Conservation (phyloP, 805 yeast genomes). For the Kodamaea laetipori region DNA sequence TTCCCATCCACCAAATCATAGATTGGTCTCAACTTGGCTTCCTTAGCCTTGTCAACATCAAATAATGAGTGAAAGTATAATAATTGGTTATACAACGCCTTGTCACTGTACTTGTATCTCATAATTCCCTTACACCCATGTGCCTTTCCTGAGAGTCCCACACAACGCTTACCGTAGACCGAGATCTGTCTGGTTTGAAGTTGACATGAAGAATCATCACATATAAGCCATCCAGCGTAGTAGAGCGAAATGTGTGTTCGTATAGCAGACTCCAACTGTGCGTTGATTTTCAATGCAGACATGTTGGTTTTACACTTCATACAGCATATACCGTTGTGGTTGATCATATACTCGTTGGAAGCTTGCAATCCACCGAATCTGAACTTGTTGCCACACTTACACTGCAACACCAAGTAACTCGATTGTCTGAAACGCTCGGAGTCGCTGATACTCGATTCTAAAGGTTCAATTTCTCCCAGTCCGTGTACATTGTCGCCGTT, state of each 20-base stretch:
- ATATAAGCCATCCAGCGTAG: slow-evolving; percentile 82
- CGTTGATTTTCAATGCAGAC: slow-evolving; percentile 54
- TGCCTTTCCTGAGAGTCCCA: slow-evolving; percentile 62
- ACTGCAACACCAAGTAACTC: slow-evolving; percentile 54
- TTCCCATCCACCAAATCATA: slow-evolving; percentile 34
- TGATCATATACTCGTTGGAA: slow-evolving; percentile 60
- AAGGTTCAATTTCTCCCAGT: slow-evolving; percentile 58
- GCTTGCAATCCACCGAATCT: slow-evolving; percentile 74
- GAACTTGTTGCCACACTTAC: slow-evolving; percentile 64
- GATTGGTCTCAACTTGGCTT: slow-evolving; percentile 55
- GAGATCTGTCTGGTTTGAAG: slow-evolving; percentile 79
- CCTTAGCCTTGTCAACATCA: slow-evolving; percentile 77
- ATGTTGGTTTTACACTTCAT: slow-evolving; percentile 56
- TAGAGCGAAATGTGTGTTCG: slow-evolving; percentile 71
- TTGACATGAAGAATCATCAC: slow-evolving; percentile 86
- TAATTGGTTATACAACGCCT: slow-evolving; percentile 82
- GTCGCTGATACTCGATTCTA: slow-evolving; percentile 81
- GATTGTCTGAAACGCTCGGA: slow-evolving; percentile 76
- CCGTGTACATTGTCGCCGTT: slow-evolving; percentile 30
- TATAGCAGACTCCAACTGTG: slow-evolving; percentile 75
- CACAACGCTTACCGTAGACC: slow-evolving; percentile 86
- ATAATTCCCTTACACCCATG: slow-evolving; percentile 78
- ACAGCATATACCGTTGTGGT: slow-evolving; percentile 74
- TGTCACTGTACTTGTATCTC: slow-evolving; percentile 75
- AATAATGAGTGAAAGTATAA: slow-evolving; percentile 76